Base-by-base conservation (phyloP, 345 rosid genomes). In the Populus pruinosa region DNA sequence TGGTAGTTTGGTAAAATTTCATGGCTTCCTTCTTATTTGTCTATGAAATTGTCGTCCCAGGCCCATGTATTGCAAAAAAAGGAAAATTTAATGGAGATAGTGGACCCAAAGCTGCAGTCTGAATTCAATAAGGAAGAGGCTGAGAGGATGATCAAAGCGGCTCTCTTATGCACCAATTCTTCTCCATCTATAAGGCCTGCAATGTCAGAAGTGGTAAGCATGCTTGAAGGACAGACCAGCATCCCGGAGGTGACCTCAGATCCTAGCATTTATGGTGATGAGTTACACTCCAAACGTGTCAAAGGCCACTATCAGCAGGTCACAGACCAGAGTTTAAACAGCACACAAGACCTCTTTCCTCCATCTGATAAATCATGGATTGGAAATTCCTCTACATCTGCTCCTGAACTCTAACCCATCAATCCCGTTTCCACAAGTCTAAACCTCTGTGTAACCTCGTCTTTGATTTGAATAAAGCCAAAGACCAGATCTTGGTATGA, bases 181-280 rank as follows among this genome's bases (percentile, higher is more conserved):
- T 82, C 88, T n/a, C 83, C 86, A 4, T 38, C 84, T 0, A 27
- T 77, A 39, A 73, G 90, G 78, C 90, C 87, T 53, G 67, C 73
- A 0, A 84, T 88, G 90, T 75, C 86, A 6, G 85, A 77, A 29
- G 88, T 67, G 1, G 75, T 83, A 38, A 21, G 43, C 10, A 88
- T 86, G 87, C 82, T 86, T 0, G 84, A 83, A 80, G 88, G 87
- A n/a, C 17, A 31, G 7, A 3, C 43, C 14, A 35, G 1, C 14
- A 9, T 72, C 11, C 36, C 2, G 20, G 62, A 70, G 27, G 11
- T 59, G 14, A 65, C 14, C 65, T 72, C 41, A 6, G 39, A 50
- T 50, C 65, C n/a, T n/a, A 61, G 35, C 72, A 69, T 11, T 21
- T 41, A 69, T 50, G 53, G 14, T 2, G 6, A 13, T 69, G 55